Conservation (phyloP, 2,329 filamentous ascomycete species). For the Pseudogymnoascus sp. region DNA sequence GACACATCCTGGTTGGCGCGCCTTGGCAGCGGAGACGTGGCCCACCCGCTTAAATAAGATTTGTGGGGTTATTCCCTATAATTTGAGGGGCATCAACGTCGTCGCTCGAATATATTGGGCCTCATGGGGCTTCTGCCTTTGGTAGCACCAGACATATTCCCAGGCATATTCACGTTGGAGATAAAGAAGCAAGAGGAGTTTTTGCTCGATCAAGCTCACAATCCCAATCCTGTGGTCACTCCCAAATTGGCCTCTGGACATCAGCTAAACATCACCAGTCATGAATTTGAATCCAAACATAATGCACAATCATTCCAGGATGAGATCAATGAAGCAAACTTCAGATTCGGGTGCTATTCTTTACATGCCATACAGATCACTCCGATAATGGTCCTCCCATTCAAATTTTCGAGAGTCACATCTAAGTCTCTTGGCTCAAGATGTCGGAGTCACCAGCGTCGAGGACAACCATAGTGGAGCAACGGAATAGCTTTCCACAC, state of each 20-base stretch:
- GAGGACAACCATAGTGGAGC: conserved; percentile 93
- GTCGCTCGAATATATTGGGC: background rate
- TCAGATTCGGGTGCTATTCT: background rate
- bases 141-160: background rate
- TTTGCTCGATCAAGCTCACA: background rate
- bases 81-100: background rate
- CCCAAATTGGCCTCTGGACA: background rate
- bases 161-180: background rate
- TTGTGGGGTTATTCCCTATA: background rate
- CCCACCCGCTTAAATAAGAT: background rate
- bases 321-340: background rate
- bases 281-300: background rate
- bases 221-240: background rate
- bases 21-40: background rate
- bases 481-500: conserved; percentile 98
- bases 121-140: background rate
- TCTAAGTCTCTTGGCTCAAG: conserved; percentile 60
- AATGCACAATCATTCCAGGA: background rate
- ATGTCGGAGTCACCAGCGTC: conserved; percentile 99
- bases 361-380: background rate
- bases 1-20: background rate
- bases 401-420: background rate
- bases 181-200: background rate
- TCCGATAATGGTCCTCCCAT: background rate
- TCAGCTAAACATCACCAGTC: background rate